Base-by-base conservation (phyloP, 2,329 filamentous ascomycete genomes). In the Coleophoma cylindrospora region DNA sequence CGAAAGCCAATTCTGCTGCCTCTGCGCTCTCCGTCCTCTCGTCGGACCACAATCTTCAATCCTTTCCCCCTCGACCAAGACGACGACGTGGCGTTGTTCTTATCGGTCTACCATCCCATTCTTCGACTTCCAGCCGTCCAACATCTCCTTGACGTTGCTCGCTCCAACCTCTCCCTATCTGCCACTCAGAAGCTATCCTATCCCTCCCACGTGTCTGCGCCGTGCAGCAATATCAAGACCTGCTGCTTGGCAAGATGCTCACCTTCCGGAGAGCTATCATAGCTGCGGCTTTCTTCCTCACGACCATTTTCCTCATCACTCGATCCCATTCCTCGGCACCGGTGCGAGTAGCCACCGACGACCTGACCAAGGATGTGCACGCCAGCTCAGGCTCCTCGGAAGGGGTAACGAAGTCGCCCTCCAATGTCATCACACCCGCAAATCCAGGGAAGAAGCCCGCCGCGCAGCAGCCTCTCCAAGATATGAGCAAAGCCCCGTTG, bases 201-300 rank as follows among this genome's bases (percentile, higher is more conserved):
- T 27, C 27, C 27, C 9, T 8, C 27, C 27, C 27, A 27, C 27
- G 27, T 27, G 27, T 27, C 27, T 3, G 27, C 27, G 27, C 27
- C 27, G 27, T 27, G 27, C 27, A 27, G 27, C 36, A 38, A 14
- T 17, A 38, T 17, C 2, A 41, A 41, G 2, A 41, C 2, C 38
- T 21, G 27, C 4, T 27, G 27, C 27, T 32, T 10, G 21, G 21
- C 64, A 72, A 64, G 52, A 95, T 95, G 89, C 78, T 91, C 66
- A 87, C 87, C 63, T 89, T 88, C 65, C 81, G 84, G 64, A 86
- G 87, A 70, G 87, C 87, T 63, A 68, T 95, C 55, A 72, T 89
- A 59, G 78, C 85, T 49, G 87, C 89, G 44, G 77, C 80, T 60
- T 79, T 84, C 64, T 70, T 91, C 56, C 69, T 92, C 60, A 79